phyloP scores from a whole-genome alignment of 306 rosid species.

The Fragaria iinumae region DNA sequence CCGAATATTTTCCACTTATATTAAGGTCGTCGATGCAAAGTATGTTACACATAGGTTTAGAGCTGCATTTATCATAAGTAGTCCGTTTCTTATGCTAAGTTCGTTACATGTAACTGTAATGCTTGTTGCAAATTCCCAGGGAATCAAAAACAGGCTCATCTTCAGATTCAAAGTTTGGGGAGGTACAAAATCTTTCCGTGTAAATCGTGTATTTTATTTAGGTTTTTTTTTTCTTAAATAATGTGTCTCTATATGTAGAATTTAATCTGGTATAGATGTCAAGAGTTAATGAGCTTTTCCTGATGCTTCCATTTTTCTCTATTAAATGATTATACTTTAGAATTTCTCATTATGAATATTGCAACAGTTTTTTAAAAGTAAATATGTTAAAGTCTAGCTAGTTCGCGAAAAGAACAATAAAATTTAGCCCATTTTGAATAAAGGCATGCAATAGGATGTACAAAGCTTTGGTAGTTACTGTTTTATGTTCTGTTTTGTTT shows the following conservation, averaged over 20 bases:
- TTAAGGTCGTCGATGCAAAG: conserved; percentile 91
- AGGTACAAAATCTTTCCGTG: conserved; percentile 53
- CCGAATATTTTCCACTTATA: conserved; percentile 81
- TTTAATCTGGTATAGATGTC: neutral
- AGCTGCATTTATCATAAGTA: conserved; percentile 3
- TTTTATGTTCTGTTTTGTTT: neutral
- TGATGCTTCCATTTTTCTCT: neutral
- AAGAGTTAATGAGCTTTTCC: neutral
- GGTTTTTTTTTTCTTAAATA: neutral
- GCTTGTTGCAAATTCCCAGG: conserved; percentile 55
- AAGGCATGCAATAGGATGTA: neutral
- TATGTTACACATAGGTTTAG: conserved; percentile 41
- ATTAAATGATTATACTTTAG: neutral
- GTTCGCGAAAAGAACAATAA: neutral
- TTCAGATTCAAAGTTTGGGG: conserved; percentile 88
- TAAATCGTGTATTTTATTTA: neutral
- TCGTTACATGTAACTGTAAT: conserved; percentile 20
- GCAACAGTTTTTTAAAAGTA: neutral
- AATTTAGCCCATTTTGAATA: neutral
- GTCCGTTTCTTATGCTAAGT: conserved; percentile 8
- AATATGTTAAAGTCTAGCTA: neutral
- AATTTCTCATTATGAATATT: neutral
- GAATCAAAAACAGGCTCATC: conserved; percentile 64
- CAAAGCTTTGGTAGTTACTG: neutral
- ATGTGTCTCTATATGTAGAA: neutral